Evolutionary conservation across 2,329 filamentous ascomycete genomes (phyloP), one percentile per base, ranked within the genome.

Genomic region (Cladosporium sp.): DNA sequence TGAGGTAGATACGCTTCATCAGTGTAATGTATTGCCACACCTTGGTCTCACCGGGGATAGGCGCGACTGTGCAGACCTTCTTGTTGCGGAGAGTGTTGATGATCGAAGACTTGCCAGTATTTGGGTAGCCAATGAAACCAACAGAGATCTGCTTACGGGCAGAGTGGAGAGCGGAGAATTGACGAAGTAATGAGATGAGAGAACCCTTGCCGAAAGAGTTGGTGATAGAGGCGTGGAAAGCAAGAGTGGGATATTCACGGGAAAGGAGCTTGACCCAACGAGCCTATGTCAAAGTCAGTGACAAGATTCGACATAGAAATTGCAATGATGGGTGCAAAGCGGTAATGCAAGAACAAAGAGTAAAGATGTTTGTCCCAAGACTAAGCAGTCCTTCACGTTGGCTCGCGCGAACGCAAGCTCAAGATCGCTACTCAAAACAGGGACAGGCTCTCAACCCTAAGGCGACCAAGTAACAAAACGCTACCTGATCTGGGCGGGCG

Each of bases 381-480:
- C 94, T 99, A 99, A 96, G 94, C 97, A 89, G 81, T 83, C 83
- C 84, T 84, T 88, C 86, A 92, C 77, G 92, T 97, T 89, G 80
- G 81, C 82, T 83, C 83, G 87, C 85, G 91, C 77, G 77, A 76
- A 78, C 75, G 52, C 52, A 55, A 10, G 52, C 78, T 84, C 83
- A 83, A 85, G 84, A 80, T 80, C 88, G 97, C 94, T 97, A 97
- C 94, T 97, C 93, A 91, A 88, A 90, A 86, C 87, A 89, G 88
- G 87, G 90, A 94, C 81, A 77, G 83, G 81, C 82, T 77, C 78
- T 61, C 58, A 78, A 82, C 87, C 81, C 55, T 84, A 86, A 85
- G 80, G 81, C 89, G 91, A 81, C 78, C 83, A 47, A 22, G 78
- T 78, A 81, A 90, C 94, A 97, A 91, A 86, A 97, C 92, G 91